Percentiles rank a stretch among this genome's conserved stretches.
phyloP scores from a whole-genome alignment of 176 grass and related monocot genomes.

The Oryza glumipatula region DNA sequence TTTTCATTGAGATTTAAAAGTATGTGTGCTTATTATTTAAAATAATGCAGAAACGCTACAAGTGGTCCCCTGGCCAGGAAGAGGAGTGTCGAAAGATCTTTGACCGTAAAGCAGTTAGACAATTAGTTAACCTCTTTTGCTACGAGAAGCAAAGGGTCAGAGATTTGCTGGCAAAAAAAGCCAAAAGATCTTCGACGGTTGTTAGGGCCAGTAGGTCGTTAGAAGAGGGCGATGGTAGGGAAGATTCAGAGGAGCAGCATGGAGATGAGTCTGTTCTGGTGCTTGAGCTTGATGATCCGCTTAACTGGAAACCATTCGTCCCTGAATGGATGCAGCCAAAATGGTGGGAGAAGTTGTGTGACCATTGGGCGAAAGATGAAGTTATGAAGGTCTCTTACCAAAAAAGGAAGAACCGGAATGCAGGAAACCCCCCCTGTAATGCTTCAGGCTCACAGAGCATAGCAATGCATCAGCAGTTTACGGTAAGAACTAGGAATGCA shows the following conservation, averaged over 20 bases:
- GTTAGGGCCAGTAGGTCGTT: constrained; percentile 18
- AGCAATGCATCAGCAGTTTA: constrained; percentile 13
- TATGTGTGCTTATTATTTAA: constrained; percentile 17
- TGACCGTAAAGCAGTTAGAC: constrained; percentile 48
- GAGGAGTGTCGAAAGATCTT: constrained; percentile 56
- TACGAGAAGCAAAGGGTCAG: constrained; percentile 52
- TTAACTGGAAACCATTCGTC: constrained; percentile 51
- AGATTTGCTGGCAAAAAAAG: constrained; percentile 30
- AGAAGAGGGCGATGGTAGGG: constrained; percentile 21
- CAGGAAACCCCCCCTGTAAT: constrained; percentile 37
- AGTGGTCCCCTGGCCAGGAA: constrained; percentile 48
- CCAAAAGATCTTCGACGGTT: neutral
- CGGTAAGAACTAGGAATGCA: constrained; percentile 24
- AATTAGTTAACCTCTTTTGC: constrained; percentile 48
- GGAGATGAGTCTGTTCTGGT: constrained; percentile 10
- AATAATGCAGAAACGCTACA: constrained; percentile 53
- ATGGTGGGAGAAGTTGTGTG: constrained; percentile 60
- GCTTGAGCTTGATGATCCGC: constrained; percentile 40
- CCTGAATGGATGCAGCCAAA: constrained; percentile 50
- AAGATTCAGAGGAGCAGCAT: constrained; percentile 31
- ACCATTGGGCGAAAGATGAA: constrained; percentile 55
- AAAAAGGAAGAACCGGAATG: constrained; percentile 52
- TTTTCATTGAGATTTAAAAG: constrained; percentile 28
- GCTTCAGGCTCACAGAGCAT: constrained; percentile 15
- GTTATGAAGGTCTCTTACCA: constrained; percentile 50